Conservation (phyloP, 371 early-diverging fungal species). For the Entomophthora muscae region DNA sequence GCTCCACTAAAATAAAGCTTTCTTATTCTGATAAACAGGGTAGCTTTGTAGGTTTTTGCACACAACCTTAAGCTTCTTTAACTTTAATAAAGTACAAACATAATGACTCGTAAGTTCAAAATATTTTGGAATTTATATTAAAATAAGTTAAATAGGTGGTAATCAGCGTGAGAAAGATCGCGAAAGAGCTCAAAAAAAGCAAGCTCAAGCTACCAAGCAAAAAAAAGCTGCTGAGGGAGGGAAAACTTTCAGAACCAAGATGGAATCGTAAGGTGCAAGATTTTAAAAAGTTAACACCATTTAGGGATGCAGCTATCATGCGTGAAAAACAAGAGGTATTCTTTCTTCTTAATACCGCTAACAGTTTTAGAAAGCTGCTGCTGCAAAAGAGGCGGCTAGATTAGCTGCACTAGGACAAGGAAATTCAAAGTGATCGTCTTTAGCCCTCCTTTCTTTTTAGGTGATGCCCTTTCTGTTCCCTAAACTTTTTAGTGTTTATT, state of each 20-base stretch:
- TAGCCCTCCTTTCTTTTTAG: background rate
- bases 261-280: background rate
- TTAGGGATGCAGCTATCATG: conserved; percentile 10
- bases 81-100: too few species aligned
- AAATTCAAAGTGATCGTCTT: background rate
- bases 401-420: background rate
- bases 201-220: background rate
- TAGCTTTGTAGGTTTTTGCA: too few species aligned
- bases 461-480: background rate
- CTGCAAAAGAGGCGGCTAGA: background rate
- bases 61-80: too few species aligned
- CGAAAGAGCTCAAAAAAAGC: conserved; percentile 3
- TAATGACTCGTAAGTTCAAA: background rate
- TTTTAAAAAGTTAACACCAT: background rate
- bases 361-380: background rate
- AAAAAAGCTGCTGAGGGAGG: conserved; percentile 6
- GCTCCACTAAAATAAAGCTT: too few species aligned
- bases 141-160: conserved; percentile 1
- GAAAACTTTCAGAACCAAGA: background rate
- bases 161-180: conserved; percentile 8
- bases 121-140: background rate
- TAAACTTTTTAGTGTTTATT: background rate
- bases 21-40: too few species aligned
- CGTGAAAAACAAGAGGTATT: conserved; percentile 4
- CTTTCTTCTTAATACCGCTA: too few species aligned